A percentile compares a stretch with the other conserved stretches of the same genome.
Conservation (phyloP, 169 alveolate genomes). For the Cryptosporidium canis region DNA sequence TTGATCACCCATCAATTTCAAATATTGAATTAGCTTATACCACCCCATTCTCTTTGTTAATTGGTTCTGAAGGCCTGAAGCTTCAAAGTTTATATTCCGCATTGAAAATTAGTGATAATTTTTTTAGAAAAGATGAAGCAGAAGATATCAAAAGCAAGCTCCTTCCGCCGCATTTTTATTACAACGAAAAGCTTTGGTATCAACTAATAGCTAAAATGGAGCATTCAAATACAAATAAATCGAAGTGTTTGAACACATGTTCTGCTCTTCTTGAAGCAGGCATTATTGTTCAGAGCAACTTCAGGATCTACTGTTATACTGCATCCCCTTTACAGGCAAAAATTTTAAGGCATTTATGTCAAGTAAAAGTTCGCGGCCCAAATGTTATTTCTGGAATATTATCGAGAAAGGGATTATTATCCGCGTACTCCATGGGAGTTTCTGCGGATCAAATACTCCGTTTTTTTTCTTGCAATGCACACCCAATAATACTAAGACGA, state of each 20-base stretch:
- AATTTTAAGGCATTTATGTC: constrained; percentile 86
- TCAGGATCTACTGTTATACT: constrained; percentile 88
- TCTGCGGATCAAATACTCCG: constrained; percentile 87
- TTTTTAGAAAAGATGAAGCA: background rate
- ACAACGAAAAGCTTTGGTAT: constrained; percentile 20
- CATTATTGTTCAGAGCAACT: constrained; percentile 88
- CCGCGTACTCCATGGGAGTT: constrained; percentile 87
- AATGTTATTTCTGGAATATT: constrained; percentile 87
- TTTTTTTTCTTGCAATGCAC: constrained; percentile 84
- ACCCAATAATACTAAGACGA: constrained; percentile 73
- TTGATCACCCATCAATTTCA: background rate
- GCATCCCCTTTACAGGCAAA: constrained; percentile 86
- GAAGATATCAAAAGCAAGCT: background rate
- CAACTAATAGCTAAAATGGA: background rate
- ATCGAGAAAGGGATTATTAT: constrained; percentile 84
- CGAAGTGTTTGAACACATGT: background rate
- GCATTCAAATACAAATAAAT: background rate
- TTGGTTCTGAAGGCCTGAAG: constrained; percentile 26
- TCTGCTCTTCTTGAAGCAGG: constrained; percentile 78
- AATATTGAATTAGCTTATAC: constrained; percentile 6
- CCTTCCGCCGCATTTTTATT: constrained; percentile 63
- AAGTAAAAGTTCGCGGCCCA: constrained; percentile 87
- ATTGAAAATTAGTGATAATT: constrained; percentile 22
- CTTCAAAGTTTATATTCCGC: constrained; percentile 46
- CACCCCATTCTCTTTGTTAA: constrained; percentile 49